Conservation (phyloP, 768 basidiomycete species). For the Xerocomellus amylosporus region DNA sequence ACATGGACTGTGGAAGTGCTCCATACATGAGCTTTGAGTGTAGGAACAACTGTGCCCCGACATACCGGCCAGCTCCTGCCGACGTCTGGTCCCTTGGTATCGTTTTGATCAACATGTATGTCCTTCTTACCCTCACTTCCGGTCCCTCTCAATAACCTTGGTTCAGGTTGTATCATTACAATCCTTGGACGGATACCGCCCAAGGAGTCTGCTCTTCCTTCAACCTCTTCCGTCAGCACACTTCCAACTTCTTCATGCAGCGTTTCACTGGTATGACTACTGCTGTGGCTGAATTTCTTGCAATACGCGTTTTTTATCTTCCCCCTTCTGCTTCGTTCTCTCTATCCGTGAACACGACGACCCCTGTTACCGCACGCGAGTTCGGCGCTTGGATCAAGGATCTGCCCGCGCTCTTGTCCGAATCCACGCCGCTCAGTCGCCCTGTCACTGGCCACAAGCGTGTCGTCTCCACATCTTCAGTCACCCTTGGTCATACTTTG, state of each 20-base stretch:
- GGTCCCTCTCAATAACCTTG: slow-evolving; percentile 1
- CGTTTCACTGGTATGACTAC: slow-evolving; percentile 89
- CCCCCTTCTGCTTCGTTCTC: slow-evolving; percentile 49
- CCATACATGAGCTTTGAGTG: slow-evolving; percentile 99
- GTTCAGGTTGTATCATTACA: slow-evolving; percentile 89
- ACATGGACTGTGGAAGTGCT: slow-evolving; percentile 98
- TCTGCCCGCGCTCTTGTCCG: slow-evolving; percentile 69
- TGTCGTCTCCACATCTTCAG: slow-evolving; percentile 55
- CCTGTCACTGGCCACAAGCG: slow-evolving; percentile 48
- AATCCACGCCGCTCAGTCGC: slow-evolving; percentile 29
- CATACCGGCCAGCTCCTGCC: slow-evolving; percentile 90
- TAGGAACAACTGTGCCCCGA: slow-evolving; percentile 94
- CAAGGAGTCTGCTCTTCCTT: slow-evolving; percentile 81
- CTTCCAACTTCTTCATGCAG: slow-evolving; percentile 81
- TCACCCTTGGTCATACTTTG: slow-evolving; percentile 60
- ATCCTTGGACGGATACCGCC: slow-evolving; percentile 96
- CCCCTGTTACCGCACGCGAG: slow-evolving; percentile 65
- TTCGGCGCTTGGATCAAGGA: slow-evolving; percentile 86
- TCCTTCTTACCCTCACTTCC: slow-evolving; percentile 10
- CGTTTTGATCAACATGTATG: slow-evolving; percentile 96
- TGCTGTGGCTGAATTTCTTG: slow-evolving; percentile 84
- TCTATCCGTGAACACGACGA: slow-evolving; percentile 24
- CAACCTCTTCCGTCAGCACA: slow-evolving; percentile 71
- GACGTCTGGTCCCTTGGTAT: slow-evolving; percentile 99
- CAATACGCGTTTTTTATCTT: slow-evolving; percentile 79